These are phyloP conservation scores for Trichosporon sp. DNA, from an alignment of 1,284 basidiomycete species.

Conservation along the genomic window DNA sequence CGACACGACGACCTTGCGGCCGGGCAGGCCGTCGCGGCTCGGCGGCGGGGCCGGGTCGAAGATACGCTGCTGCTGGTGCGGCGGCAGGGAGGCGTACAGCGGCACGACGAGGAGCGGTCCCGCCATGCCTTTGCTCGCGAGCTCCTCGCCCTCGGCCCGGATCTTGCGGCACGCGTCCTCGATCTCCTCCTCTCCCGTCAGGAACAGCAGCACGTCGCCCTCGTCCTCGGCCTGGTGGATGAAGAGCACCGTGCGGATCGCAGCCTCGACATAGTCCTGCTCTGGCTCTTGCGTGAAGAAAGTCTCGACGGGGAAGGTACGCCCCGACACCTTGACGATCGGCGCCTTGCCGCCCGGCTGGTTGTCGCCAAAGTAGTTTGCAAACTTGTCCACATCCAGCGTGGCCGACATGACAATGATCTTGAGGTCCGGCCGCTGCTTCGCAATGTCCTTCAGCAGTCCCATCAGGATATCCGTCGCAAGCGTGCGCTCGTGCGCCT, in stretches of 20 bases:
- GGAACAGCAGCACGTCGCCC: slow-evolving; percentile 88
- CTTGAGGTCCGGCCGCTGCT: slow-evolving; percentile 81
- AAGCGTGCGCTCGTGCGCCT: slow-evolving; percentile 96
- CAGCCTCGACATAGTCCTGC: slow-evolving; percentile 94
- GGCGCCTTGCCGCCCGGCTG: slow-evolving; percentile 59
- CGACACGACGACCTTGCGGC: slow-evolving; percentile 89
- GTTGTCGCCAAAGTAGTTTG: slow-evolving; percentile 80
- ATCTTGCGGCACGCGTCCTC: slow-evolving; percentile 95
- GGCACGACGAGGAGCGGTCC: slow-evolving; percentile 86
- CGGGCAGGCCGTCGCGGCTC: slow-evolving; percentile 67
- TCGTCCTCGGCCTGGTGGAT: slow-evolving; percentile 94
- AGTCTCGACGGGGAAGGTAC: slow-evolving; percentile 89
- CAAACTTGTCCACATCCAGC: slow-evolving; percentile 93
- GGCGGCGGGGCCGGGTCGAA: slow-evolving; percentile 74
- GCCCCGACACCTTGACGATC: slow-evolving; percentile 90
- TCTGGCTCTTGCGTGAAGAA: slow-evolving; percentile 97
- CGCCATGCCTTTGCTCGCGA: slow-evolving; percentile 64
- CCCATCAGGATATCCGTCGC: slow-evolving; percentile 99
- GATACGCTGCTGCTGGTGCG: slow-evolving; percentile 88
- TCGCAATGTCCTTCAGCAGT: slow-evolving; percentile 62
- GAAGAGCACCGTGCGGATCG: slow-evolving; percentile 93
- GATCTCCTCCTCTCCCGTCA: slow-evolving; percentile 98
- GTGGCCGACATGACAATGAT: slow-evolving; percentile 99
- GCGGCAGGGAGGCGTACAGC: slow-evolving; percentile 88
- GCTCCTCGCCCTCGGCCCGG: slow-evolving; percentile 77